phyloP scores from a whole-genome alignment of 441 rosid species.

The Kokia cookei region DNA sequence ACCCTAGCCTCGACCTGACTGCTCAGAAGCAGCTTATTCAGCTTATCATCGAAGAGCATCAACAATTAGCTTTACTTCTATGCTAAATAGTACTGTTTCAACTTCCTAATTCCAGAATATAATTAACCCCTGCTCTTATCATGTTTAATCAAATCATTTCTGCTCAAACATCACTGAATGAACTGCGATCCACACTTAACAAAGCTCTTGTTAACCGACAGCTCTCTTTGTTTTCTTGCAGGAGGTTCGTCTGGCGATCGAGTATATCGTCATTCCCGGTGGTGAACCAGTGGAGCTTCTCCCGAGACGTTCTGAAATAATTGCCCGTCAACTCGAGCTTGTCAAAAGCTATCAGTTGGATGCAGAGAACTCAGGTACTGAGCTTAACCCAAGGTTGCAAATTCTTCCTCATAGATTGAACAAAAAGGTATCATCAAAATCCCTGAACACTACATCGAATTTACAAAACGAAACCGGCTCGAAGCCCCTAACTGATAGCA shows the following conservation, averaged over 20 bases:
- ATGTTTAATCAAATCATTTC: background rate
- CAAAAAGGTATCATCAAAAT: constrained; percentile 37
- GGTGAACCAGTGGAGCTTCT: constrained; percentile 98
- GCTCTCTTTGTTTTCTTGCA: constrained; percentile 19
- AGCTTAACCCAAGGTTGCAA: constrained; percentile 75
- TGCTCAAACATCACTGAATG: background rate
- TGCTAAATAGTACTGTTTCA: background rate
- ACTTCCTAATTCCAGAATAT: background rate
- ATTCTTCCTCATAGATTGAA: constrained; percentile 67
- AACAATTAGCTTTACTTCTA: background rate
- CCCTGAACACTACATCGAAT: constrained; percentile 23
- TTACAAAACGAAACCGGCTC: constrained; percentile 12
- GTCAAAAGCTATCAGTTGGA: constrained; percentile 83
- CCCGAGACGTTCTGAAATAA: constrained; percentile 76
- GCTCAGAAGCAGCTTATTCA: background rate
- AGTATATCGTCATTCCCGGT: constrained; percentile 92
- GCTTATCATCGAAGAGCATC: background rate
- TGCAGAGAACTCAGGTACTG: constrained; percentile 84
- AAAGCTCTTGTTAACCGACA: background rate
- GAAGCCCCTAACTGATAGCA: constrained; percentile 17
- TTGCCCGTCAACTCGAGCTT: constrained; percentile 80
- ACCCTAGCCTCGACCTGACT: background rate
- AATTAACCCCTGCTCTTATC: background rate
- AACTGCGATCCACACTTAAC: background rate
- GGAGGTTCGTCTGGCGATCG: constrained; percentile 94